These are phyloP conservation scores for Psilocybe tampanensis DNA, from an alignment of 768 basidiomycete species.

Conservation along the genomic window DNA sequence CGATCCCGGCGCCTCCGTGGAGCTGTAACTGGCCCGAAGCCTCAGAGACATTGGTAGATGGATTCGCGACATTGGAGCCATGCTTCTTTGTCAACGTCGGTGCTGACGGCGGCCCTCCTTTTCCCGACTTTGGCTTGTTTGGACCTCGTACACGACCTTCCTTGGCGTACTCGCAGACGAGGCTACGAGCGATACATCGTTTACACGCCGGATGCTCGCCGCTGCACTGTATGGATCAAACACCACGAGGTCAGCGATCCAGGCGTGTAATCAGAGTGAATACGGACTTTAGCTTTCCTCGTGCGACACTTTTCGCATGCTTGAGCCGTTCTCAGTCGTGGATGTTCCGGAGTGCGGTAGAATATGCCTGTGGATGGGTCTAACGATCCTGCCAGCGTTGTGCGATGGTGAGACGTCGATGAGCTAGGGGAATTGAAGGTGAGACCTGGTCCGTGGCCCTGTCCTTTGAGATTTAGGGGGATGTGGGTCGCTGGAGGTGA, in stretches of 20 bases:
- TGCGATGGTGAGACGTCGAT: slow-evolving; percentile 11
- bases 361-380: slow-evolving; percentile 69
- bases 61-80: background rate
- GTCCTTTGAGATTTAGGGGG: slow-evolving; percentile 18
- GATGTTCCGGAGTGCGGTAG: slow-evolving; percentile 63
- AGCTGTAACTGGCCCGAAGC: slow-evolving; percentile 8
- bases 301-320: slow-evolving; percentile 77
- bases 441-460: slow-evolving; percentile 7
- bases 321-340: slow-evolving; percentile 69
- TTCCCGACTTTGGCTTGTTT: slow-evolving; percentile 52
- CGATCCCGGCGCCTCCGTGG: background rate
- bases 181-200: slow-evolving; percentile 59
- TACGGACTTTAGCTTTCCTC: slow-evolving; percentile 71
- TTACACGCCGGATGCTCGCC: slow-evolving; percentile 72
- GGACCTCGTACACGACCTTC: slow-evolving; percentile 67
- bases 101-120: background rate
- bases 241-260: background rate
- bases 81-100: background rate
- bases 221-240: slow-evolving; percentile 56
- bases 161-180: slow-evolving; percentile 67
- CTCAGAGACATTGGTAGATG: slow-evolving; percentile 2
- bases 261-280: background rate
- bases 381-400: slow-evolving; percentile 58
- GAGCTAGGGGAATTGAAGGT: background rate
- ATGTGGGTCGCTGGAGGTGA: slow-evolving; percentile 27